Percentiles rank a stretch among this genome's conserved stretches.
Evolutionary conservation across 208 protist genomes (phyloP).

Genomic region (Trypanosoma melophagium): DNA sequence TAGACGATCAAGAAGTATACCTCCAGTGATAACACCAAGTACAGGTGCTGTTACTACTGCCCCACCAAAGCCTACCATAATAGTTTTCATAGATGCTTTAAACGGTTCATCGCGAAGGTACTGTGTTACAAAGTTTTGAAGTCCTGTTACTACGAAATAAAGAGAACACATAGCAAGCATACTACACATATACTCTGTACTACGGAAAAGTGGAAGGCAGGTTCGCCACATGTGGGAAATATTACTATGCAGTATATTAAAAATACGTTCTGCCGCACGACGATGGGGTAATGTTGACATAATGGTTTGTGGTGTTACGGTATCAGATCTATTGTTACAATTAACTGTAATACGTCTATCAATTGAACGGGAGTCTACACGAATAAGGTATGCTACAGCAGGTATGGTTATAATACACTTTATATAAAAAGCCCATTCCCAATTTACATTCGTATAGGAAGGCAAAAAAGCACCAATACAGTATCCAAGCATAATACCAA

Average conservation of each 20-base stretch:
- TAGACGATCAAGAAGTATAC: slow-evolving; percentile 80
- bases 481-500: slow-evolving; percentile 92
- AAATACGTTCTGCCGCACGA: slow-evolving; percentile 15
- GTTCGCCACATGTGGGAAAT: slow-evolving; percentile 24
- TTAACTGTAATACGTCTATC: slow-evolving; percentile 42
- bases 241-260: slow-evolving; percentile 18
- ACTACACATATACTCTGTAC: slow-evolving; percentile 72
- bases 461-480: slow-evolving; percentile 69
- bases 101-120: slow-evolving; percentile 82
- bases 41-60: slow-evolving; percentile 83
- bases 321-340: background rate
- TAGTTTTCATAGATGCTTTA: slow-evolving; percentile 74
- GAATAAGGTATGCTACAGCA: slow-evolving; percentile 51
- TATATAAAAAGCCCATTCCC: slow-evolving; percentile 83
- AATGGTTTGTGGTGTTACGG: background rate
- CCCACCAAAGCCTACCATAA: slow-evolving; percentile 81
- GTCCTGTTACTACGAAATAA: slow-evolving; percentile 90
- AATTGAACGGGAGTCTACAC: slow-evolving; percentile 55
- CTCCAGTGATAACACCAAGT: slow-evolving; percentile 78
- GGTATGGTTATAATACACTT: slow-evolving; percentile 81
- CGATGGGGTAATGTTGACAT: background rate
- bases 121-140: slow-evolving; percentile 92
- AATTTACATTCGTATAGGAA: slow-evolving; percentile 49
- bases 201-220: slow-evolving; percentile 41
- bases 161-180: slow-evolving; percentile 82